These are phyloP conservation scores for Basipetospora chlamydospora DNA, from an alignment of 2,329 filamentous ascomycete genomes.

Conservation along the genomic window DNA sequence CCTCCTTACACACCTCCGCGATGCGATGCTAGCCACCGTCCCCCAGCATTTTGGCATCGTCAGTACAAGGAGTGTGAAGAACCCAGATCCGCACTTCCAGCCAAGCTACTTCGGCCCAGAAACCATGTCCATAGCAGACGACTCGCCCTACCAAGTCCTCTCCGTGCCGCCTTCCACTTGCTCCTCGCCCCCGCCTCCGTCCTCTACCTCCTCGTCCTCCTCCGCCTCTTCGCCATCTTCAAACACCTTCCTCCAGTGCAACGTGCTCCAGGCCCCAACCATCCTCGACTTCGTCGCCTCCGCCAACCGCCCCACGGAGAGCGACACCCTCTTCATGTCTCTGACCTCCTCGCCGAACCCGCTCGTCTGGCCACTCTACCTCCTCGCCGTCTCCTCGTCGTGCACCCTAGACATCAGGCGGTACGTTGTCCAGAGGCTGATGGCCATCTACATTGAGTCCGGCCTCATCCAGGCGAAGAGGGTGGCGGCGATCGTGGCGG, in stretches of 20 bases:
- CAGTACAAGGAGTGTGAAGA: conserved; percentile 21
- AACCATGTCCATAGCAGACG: conserved; percentile 15
- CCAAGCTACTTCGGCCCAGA: conserved; percentile 10
- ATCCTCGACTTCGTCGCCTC: conserved; percentile 3
- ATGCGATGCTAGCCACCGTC: conserved; percentile 29
- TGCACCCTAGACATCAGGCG: conserved; percentile 24
- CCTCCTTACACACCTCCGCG: conserved; percentile 23
- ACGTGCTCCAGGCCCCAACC: not conserved
- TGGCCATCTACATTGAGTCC: conserved; percentile 29
- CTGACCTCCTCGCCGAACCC: conserved; percentile 32
- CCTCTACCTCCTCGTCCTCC: conserved; percentile 14
- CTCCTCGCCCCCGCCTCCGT: conserved; percentile 14
- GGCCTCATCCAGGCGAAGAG: conserved; percentile 28
- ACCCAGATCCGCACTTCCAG: conserved; percentile 7
- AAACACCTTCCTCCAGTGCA: not conserved
- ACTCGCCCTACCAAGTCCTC: conserved; percentile 15
- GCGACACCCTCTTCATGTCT: conserved; percentile 31
- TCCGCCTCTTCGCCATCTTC: conserved; percentile 8
- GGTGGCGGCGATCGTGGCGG: conserved; percentile 26
- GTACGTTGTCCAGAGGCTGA: conserved; percentile 29
- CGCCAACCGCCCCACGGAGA: conserved; percentile 11
- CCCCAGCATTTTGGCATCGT: conserved; percentile 36
- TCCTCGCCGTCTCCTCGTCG: conserved; percentile 30
- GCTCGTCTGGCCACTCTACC: conserved; percentile 35
- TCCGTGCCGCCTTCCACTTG: not conserved